Base-by-base conservation (phyloP, 371 early-diverging fungal species). In the Syncephalastrum monosporum region DNA sequence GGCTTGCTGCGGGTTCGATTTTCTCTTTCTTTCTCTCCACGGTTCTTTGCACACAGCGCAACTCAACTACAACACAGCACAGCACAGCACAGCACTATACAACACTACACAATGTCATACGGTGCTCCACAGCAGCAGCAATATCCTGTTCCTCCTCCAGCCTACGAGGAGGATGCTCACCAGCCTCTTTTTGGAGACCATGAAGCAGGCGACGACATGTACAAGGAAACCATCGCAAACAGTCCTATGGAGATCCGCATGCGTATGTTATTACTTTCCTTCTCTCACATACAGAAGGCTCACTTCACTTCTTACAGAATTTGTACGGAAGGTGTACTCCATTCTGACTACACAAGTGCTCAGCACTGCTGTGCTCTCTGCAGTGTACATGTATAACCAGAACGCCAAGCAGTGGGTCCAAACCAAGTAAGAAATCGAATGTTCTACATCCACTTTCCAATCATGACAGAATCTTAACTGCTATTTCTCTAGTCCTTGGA, bases 241-340 rank as follows among this genome's bases (percentile, higher is more conserved):
- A 81, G 79, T 27, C 81, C 82, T 43, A 57, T 77, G 12, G 77
- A 73, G 57, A 77, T 88, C 59, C 75, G 86, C 50, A 66, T 78
- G 59, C 74, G 82, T 79, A 72, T 63, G 66, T 63, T 5, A 0
- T 33, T 10, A 33, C 38, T 19, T 19, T 6, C 46, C 3, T 25
- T 46, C 10, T 13, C 42, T 51, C 27, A 47, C 29, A 46, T 17
- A 13, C 5, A 53, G 52, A 33, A 17, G 10, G 13, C 23, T 54
- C 29, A 27, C 19, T 21, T 23, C 12, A 13, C 44, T 44, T 43
- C 3, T 14, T 19, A 3, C 69, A 76, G 87, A 81, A 47, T 92
- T 92, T 71, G 74, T 91, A 19, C 75, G 90, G 66, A 92, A 92
- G 66, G 91, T 92, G 3, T 91, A 91, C 60, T 79, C 85, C 5